These are phyloP conservation scores for Zygosaccharomyces siamensis DNA, from an alignment of 805 yeast genomes.

Conservation along the genomic window DNA sequence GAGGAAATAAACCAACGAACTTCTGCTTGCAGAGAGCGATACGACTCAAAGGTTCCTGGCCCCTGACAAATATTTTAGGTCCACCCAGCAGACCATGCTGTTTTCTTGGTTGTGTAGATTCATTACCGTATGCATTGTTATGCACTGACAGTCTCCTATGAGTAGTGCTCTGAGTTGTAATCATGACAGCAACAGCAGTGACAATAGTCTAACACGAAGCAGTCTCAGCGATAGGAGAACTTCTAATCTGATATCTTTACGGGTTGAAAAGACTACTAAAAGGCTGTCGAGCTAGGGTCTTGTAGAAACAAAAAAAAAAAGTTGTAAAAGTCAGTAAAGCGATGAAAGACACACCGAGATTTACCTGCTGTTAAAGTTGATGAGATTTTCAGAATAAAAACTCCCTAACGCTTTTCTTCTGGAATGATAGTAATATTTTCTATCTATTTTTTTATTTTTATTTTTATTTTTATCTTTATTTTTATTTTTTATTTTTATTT, in stretches of 20 bases:
- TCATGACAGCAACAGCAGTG: slow-evolving; percentile 1
- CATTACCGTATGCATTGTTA: slow-evolving; percentile 22
- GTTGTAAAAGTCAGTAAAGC: neutral
- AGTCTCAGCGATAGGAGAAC: neutral
- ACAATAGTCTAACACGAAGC: neutral
- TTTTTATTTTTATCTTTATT: neutral
- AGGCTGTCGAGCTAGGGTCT: neutral
- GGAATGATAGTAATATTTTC: neutral
- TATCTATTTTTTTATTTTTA: no score
- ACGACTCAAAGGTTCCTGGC: neutral
- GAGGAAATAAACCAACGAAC: slow-evolving; percentile 15
- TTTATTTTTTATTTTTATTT: neutral
- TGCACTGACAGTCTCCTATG: slow-evolving; percentile 19
- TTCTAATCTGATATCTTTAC: neutral
- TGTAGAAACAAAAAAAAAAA: neutral
- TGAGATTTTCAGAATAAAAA: neutral
- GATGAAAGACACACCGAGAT: neutral
- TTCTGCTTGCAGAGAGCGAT: slow-evolving; percentile 5
- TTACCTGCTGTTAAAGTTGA: neutral
- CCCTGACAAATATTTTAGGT: neutral
- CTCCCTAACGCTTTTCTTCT: neutral
- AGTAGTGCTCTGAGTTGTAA: slow-evolving; percentile 13
- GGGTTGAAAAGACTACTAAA: neutral
- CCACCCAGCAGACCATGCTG: neutral
- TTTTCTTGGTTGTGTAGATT: slow-evolving; percentile 12